Evolutionary conservation across 805 yeast species (phyloP).

Genomic region (Ogataea salicorniae): DNA sequence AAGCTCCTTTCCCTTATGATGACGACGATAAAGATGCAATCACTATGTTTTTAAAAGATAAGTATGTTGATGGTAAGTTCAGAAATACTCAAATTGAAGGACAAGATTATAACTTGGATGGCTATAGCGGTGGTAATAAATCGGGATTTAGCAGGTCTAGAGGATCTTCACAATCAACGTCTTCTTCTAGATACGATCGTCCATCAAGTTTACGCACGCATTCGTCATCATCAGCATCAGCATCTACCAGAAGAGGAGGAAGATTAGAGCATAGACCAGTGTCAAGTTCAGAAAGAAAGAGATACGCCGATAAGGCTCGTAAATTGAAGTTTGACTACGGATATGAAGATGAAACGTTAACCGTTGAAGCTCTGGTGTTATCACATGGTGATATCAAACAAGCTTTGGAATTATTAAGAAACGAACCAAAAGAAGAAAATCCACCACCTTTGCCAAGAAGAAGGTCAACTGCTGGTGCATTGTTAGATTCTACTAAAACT

Average conservation of each 20-base stretch:
- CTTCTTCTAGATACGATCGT: background rate
- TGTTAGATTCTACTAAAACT: slow-evolving; percentile 27
- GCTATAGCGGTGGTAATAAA: background rate
- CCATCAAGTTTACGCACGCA: background rate
- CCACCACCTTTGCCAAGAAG: slow-evolving; percentile 48
- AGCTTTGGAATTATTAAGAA: slow-evolving; percentile 55
- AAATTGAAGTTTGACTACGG: slow-evolving; percentile 50
- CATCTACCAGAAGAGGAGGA: slow-evolving; percentile 13
- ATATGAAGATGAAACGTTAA: slow-evolving; percentile 47
- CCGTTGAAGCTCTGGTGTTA: slow-evolving; percentile 57
- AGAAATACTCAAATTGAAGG: slow-evolving; percentile 35
- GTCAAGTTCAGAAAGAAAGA: slow-evolving; percentile 47
- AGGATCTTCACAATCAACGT: background rate
- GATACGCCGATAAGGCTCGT: slow-evolving; percentile 45
- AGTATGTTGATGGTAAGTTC: slow-evolving; percentile 62
- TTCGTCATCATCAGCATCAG: background rate
- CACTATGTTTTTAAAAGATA: slow-evolving; percentile 57
- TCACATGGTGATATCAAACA: slow-evolving; percentile 53
- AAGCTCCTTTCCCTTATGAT: slow-evolving; percentile 67
- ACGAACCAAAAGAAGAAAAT: slow-evolving; percentile 34
- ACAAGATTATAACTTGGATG: slow-evolving; percentile 32
- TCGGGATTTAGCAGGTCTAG: slow-evolving; percentile 7
- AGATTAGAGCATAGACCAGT: slow-evolving; percentile 46
- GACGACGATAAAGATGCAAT: slow-evolving; percentile 61
- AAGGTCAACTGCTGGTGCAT: slow-evolving; percentile 28